phyloP scores from a whole-genome alignment of 176 grass and related monocot species.

The Eragrostis nindensis region DNA sequence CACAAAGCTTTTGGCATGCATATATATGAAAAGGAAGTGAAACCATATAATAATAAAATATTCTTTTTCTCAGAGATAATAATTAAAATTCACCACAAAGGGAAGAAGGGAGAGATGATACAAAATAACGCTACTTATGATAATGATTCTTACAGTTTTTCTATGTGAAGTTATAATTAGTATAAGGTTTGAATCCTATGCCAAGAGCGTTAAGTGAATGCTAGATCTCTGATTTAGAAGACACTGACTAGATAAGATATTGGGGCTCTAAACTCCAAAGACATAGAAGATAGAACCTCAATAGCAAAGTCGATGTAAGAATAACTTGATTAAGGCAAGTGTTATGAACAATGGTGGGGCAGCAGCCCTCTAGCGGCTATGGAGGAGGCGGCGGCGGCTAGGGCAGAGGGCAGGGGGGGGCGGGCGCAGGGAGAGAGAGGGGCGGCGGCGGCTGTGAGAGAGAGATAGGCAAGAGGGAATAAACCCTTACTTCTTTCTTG shows the following conservation, averaged over 20 bases:
- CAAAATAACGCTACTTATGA: not conserved
- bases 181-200: not conserved
- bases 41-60: not conserved
- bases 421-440: too few species aligned
- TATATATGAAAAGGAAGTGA: not conserved
- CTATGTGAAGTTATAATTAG: not conserved
- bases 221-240: not conserved
- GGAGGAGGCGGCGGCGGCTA: too few species aligned
- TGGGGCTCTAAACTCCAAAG: not conserved
- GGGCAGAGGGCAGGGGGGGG: too few species aligned
- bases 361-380: too few species aligned
- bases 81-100: not conserved
- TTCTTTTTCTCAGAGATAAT: not conserved
- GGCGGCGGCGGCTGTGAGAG: too few species aligned
- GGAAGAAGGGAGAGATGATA: not conserved
- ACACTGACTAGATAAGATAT: not conserved
- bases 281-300: not conserved
- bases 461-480: too few species aligned
- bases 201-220: not conserved
- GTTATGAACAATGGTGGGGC: too few species aligned
- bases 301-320: not conserved
- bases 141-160: not conserved
- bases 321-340: slow-evolving; percentile 1
- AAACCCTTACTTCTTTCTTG: too few species aligned
- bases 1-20: not conserved